Evolutionary conservation across 2,329 filamentous ascomycete genomes (phyloP), one percentile per base, ranked within the genome.

Genomic region (Penicillium griseofulvum): DNA sequence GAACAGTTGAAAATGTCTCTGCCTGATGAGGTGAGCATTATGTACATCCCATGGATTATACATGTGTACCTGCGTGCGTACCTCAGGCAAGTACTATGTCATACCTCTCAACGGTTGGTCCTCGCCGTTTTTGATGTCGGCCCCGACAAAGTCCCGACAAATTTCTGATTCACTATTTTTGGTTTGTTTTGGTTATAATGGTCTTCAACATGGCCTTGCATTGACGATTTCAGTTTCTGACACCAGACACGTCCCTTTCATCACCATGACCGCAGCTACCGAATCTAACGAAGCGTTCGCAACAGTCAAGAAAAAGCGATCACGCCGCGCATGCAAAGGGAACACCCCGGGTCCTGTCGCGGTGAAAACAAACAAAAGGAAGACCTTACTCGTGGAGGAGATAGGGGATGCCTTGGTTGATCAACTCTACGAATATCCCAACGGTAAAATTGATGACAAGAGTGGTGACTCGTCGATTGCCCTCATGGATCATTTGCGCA

Each of bases 331-430:
- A 26, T 46, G 52, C 17, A 63, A 62, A 28, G 22, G 31, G 4
- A 58, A 55, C 14, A 6, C 29, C 5, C 28, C 37, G 10, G 48
- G 51, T 5, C 22, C 42, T 2, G n/a, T 41, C 16, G 34, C 19
- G 1, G 2, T 41, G 17, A 61, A 55, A 5, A 29, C 52, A 0
- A 64, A 59, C 29, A 65, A 67, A 0, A 64, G 59, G 29, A 65
- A 67, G 36, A n/a, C 45, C 3, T 24, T 61, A 26, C 47, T 66
- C 4, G 19, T 63, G n/a, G 60, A 66, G 29, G 61, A 65, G 37
- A 44, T 67, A n/a, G 60, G 61, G 2, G 57, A 65, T 28, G 44
- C 45, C 10, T 48, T 67, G 36, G 28, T 65, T 22, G 56, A 61
- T 4, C 61, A 63, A 22, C 52, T 64, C 24, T 61, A 57, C 26